Conservation (phyloP, 2,329 filamentous ascomycete genomes). For the Paracamarosporium sp. region DNA sequence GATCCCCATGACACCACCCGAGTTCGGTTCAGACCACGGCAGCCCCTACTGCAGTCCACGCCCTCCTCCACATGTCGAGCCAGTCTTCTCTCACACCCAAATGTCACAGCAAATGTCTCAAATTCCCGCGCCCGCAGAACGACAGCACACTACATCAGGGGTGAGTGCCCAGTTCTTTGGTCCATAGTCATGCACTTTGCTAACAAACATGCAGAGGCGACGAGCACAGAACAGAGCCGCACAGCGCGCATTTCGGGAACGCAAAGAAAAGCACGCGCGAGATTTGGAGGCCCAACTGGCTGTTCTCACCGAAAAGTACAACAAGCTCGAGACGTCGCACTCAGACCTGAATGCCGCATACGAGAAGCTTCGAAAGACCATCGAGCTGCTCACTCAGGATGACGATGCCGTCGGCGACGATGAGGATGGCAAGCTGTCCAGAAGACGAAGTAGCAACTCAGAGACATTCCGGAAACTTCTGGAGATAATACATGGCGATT, state of each 20-base stretch:
- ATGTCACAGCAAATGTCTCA: slow-evolving; percentile 20
- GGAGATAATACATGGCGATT: slow-evolving; percentile 47
- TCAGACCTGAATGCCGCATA: slow-evolving; percentile 47
- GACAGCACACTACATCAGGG: slow-evolving; percentile 47
- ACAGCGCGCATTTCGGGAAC: slow-evolving; percentile 66
- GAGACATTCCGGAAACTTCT: slow-evolving; percentile 47
- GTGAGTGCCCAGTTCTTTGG: slow-evolving; percentile 22
- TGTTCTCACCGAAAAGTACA: slow-evolving; percentile 63
- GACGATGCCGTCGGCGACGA: slow-evolving; percentile 41
- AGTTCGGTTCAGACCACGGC: slow-evolving; percentile 49
- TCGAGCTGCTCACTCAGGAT: slow-evolving; percentile 45
- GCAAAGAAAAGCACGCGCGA: slow-evolving; percentile 70
- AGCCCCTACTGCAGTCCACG: slow-evolving; percentile 47
- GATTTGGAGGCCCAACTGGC: slow-evolving; percentile 66
- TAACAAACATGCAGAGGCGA: slow-evolving; percentile 54
- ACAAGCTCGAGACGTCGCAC: slow-evolving; percentile 62
- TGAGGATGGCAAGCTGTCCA: slow-evolving; percentile 25
- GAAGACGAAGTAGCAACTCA: slow-evolving; percentile 35
- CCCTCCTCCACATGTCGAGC: slow-evolving; percentile 33
- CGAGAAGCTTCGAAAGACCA: slow-evolving; percentile 49
- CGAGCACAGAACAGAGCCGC: slow-evolving; percentile 68
- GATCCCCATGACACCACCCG: slow-evolving; percentile 48
- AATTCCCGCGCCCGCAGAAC: slow-evolving; percentile 30
- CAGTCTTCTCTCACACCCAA: slow-evolving; percentile 21
- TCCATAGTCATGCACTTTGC: background rate